Conservation (phyloP, 257 asterid species). For the Solanum acaule region DNA sequence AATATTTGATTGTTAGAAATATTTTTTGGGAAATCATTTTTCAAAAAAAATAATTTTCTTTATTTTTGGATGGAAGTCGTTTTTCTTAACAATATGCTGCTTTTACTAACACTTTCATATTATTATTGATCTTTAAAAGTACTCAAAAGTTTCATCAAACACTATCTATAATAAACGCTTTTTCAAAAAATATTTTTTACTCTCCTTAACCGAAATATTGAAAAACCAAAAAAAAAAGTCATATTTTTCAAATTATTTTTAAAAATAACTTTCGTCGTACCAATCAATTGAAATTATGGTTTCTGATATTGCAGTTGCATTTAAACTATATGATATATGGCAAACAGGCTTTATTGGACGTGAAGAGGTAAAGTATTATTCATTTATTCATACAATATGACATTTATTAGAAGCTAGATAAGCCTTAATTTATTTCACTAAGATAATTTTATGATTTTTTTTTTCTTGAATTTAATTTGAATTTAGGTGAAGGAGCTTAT, state of each 20-base stretch:
- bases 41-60: neutral
- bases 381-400: neutral
- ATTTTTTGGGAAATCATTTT: neutral
- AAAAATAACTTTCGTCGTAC: neutral
- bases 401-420: neutral
- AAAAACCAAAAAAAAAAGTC: neutral
- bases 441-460: neutral
- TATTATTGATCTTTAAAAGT: neutral
- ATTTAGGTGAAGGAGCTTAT: slow-evolving; percentile 44
- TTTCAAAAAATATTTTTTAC: neutral
- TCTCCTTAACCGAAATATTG: neutral
- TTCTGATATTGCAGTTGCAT: slow-evolving; percentile 30
- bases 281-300: neutral
- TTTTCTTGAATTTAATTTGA: neutral
- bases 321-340: slow-evolving; percentile 31
- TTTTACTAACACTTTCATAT: neutral
- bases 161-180: neutral
- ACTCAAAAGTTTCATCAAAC: neutral
- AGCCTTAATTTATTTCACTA: neutral
- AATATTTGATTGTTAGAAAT: neutral
- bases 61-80: neutral
- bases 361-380: slow-evolving; percentile 23
- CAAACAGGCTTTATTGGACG: slow-evolving; percentile 35
- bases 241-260: no score
- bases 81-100: neutral